These are phyloP conservation scores for Cordyceps sp. DNA, from an alignment of 2,329 filamentous ascomycete species.

Conservation along the genomic window DNA sequence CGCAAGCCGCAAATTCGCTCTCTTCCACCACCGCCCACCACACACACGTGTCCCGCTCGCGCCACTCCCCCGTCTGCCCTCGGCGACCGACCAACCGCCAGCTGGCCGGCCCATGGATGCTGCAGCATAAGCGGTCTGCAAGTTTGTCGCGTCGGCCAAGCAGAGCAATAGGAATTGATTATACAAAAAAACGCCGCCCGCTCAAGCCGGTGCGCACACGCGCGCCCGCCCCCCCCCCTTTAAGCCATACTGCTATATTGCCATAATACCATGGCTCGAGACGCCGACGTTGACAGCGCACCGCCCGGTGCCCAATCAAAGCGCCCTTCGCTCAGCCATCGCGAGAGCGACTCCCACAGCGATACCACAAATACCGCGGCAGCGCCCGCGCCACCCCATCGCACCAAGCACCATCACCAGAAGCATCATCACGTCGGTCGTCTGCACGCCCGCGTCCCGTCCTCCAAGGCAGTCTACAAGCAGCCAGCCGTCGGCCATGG, in stretches of 20 bases:
- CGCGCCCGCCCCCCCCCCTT: not conserved
- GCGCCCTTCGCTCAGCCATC: conserved; percentile 22
- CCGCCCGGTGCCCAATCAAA: conserved; percentile 38
- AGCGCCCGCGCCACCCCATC: conserved; percentile 10
- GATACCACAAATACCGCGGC: conserved; percentile 10
- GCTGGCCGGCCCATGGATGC: conserved; percentile 2
- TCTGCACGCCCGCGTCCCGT: conserved; percentile 33
- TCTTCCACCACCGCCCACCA: not conserved
- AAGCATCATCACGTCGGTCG: conserved; percentile 23
- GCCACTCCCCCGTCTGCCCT: not conserved
- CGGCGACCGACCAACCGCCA: conserved; percentile 3
- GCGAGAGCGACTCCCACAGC: conserved; percentile 18
- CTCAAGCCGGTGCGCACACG: conserved; percentile 1
- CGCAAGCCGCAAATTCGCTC: not conserved
- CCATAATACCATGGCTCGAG: conserved; percentile 26
- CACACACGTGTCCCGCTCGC: conserved; percentile 2
- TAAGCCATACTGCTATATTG: too few relatives aligned
- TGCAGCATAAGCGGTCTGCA: conserved; percentile 4
- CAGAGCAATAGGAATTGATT: conserved; percentile 1
- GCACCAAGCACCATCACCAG: conserved; percentile 14
- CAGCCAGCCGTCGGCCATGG: conserved; percentile 12
- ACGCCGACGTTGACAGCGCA: conserved; percentile 30
- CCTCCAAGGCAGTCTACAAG: conserved; percentile 31
- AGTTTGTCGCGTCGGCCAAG: not conserved
- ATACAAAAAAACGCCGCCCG: conserved; percentile 1